Evolutionary conservation across 345 rosid species (phyloP), one percentile per base, ranked within the genome.

Genomic region (Pseudoturritis turrita): DNA sequence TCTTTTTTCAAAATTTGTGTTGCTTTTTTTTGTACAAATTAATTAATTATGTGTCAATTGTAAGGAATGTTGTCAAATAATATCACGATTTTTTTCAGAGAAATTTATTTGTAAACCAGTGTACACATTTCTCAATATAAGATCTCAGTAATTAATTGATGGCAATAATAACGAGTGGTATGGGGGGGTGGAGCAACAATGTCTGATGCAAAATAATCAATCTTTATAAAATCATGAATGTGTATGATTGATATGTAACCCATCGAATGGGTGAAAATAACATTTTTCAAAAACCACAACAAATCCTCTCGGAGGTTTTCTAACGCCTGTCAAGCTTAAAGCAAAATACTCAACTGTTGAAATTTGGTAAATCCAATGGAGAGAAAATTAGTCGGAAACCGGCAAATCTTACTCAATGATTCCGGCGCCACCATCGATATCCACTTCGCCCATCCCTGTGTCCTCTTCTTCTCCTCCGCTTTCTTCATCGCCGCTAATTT

Each of bases 381-480:
- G n/a, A 43, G 53, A 59, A 44, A 67, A 67, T 31, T 66, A 59
- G 56, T 50, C 54, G 11, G 5, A 39, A 50, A 56, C 18, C 21
- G 50, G 62, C 3, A 14, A 43, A 41, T 61, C 62, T 83, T 81
- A 95, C 76, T 89, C 98, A 9, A 63, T 76, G 59, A 91, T 77
- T 36, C 91, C 96, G 3, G 80, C 69, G 14, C 79, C 81, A 7
- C 82, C 71, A 47, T 91, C 96, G 33, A 89, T 75, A 78, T 95
- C 92, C 12, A 84, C 84, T 44, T 88, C 98, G 21, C 98, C 99
- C 98, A 88, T 83, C 10, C 97, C 97, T 0, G 89, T 90, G 71
- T 92, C 98, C 73, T 95, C 99, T 75, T 95, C 99, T 77, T 77
- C 80, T 7, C 89, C 98, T 73, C 85, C 98, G 2, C 97, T 92